Evolutionary conservation across 208 protist species (phyloP), one percentile per base, ranked within the genome.

Genomic region (Trypanosoma cruzi): DNA sequence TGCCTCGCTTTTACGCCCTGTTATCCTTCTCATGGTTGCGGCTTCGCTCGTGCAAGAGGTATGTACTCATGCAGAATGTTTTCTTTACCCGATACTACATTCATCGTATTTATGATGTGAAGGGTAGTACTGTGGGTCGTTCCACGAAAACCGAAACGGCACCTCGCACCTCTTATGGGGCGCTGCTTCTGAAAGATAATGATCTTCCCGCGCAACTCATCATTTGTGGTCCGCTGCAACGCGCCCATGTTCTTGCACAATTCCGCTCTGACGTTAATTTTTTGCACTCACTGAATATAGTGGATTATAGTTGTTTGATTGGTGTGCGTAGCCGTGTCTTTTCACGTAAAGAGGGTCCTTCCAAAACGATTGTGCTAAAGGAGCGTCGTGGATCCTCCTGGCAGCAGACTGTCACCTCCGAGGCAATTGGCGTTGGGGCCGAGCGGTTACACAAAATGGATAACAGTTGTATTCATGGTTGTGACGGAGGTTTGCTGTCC

Each of bases 51-150:
- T 79, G 70, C 50, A 78, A 85, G 61, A 81, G 80, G 52, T 97
- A 96, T 70, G 84, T 97, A n/a, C 72, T 97, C 11, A 98, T 97
- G 92, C 88, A 93, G 55, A 98, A 97, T 82, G 87, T 98, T 13
- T 97, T 97, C 60, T 71, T 75, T 24, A 95, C 94, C 11, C 69
- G 70, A 8, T 83, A 92, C 70, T 96, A 93, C 79, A 97, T 98
- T 50, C 80, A 97, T 69, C 82, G 86, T 32, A 89, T 91, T 56
- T 97, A 95, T 68, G 93, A 97, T 79, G 75, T 97, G 11, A 98
- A 97, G 78, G 95, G 95, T 49, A 96, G 88, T 63, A 90, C 87
- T 13, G 85, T 94, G 24, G 89, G 89, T 11, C 80, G 92, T 6
- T 83, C 77, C 0, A 89, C 84, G 5, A 64, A 81, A 11, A 56